Conservation (phyloP, 495 filamentous ascomycete genomes). For the Amorphotheca resinae region DNA sequence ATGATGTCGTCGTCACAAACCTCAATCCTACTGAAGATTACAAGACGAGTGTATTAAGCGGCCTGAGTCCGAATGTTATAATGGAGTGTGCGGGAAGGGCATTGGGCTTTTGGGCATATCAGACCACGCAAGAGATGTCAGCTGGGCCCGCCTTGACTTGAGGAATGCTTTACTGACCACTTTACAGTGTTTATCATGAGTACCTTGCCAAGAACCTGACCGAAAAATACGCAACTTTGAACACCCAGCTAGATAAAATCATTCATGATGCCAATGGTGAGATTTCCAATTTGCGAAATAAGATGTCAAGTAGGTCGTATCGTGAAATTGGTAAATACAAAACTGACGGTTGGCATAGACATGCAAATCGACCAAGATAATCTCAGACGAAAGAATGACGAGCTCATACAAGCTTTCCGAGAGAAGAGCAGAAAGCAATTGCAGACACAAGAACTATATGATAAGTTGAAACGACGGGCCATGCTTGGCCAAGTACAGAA, state of each 20-base stretch:
- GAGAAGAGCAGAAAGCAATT: constrained; percentile 68
- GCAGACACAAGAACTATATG: constrained; percentile 74
- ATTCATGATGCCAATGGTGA: constrained; percentile 73
- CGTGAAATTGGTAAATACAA: neutral
- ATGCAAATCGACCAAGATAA: constrained; percentile 54
- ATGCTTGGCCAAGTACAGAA: constrained; percentile 56
- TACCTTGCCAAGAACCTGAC: constrained; percentile 58
- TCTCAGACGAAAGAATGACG: constrained; percentile 63
- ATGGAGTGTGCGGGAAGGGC: constrained; percentile 85
- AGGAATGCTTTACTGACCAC: constrained; percentile 3
- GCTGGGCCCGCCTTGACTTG: constrained; percentile 7
- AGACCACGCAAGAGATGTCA: constrained; percentile 83
- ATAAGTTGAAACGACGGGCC: constrained; percentile 63
- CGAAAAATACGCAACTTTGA: constrained; percentile 60
- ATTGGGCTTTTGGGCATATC: constrained; percentile 82
- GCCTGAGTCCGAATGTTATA: constrained; percentile 68
- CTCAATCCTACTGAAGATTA: constrained; percentile 87
- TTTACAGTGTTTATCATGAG: constrained; percentile 65
- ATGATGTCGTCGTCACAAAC: constrained; percentile 64
- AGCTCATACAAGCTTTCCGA: constrained; percentile 52
- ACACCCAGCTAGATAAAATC: constrained; percentile 63
- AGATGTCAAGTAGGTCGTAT: constrained; percentile 21
- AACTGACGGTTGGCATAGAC: constrained; percentile 29
- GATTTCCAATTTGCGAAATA: constrained; percentile 53
- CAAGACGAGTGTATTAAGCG: constrained; percentile 81